Evolutionary conservation across 2,329 filamentous ascomycete genomes (phyloP), one percentile per base, ranked within the genome.

Genomic region (Ascosphaera acerosa): DNA sequence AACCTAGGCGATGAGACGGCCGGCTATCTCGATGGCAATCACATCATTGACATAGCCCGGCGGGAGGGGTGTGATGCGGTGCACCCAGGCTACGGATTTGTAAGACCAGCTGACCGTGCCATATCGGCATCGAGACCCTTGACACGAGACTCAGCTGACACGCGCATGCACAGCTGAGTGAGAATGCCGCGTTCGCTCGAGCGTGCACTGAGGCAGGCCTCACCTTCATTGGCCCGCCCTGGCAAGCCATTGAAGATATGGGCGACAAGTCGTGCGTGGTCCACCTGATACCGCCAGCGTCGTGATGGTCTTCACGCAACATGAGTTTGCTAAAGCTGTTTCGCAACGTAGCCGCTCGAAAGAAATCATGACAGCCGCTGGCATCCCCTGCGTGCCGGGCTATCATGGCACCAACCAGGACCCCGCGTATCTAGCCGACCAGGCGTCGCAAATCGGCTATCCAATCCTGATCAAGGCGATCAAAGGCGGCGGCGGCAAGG

Each of bases 291-390:
- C 12, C n/a, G n/a, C n/a, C n/a, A n/a, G n/a, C n/a, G n/a, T n/a
- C n/a, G n/a, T n/a, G n/a, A n/a, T n/a, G n/a, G n/a, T n/a, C n/a
- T 26, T 9, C 6, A 6, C 6, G 10, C 15, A 12, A 10, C n/a
- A n/a, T 7, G 16, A 9, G 7, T 15, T 28, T 18, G 17, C 10
- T 12, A 7, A 15, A 10, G 27, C 9, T 4, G 17, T 10, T 10
- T 4, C 15, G 28, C 15, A 10, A 9, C 3, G 14, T 32, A 64
- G 64, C 33, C 64, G 76, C 36, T 87, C 77, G 32, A 97, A 97
- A 52, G 76, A 91, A 48, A 92, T 97, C 46, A 94, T 97, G 87
- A 80, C 68, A 19, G 69, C 70, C 3, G 84, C 87, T n/a, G 80
- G 81, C 6, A 87, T 97, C 3, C 82, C 82, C 3, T 94, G 87